Evolutionary conservation across 192 early-diverging fungal genomes (phyloP).

Genomic region (Allomyces macrogynus): DNA sequence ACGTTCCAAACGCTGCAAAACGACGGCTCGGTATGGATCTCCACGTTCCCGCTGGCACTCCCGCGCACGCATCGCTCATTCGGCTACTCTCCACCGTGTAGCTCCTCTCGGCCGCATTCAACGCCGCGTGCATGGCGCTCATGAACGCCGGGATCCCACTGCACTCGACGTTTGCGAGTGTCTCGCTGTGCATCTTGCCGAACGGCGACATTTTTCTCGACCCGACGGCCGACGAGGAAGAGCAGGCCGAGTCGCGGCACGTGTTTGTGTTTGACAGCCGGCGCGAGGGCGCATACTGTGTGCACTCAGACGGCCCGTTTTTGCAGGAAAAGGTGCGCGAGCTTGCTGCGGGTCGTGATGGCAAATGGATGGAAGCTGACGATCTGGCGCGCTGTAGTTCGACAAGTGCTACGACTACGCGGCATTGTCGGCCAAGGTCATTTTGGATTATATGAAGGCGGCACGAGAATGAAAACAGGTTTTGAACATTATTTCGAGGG

Average conservation of each 20-base stretch:
- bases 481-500: too few relatives aligned
- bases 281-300: constrained; percentile 7
- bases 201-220: constrained; percentile 48
- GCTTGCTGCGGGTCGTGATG: too few relatives aligned
- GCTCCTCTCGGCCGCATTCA: constrained; percentile 56
- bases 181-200: constrained; percentile 43
- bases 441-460: too few relatives aligned
- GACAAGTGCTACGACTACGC: too few relatives aligned
- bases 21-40: constrained; percentile 53
- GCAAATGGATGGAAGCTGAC: too few relatives aligned
- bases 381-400: too few relatives aligned
- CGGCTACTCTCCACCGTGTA: constrained; percentile 6
- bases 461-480: too few relatives aligned
- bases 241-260: constrained; percentile 50
- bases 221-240: constrained; percentile 48
- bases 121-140: constrained; percentile 64
- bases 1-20: constrained; percentile 63
- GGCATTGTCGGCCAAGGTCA: too few relatives aligned
- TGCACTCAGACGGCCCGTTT: too few relatives aligned
- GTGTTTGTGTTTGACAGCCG: constrained; percentile 62
- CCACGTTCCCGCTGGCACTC: neutral
- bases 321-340: too few relatives aligned
- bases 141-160: constrained; percentile 79
- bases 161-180: constrained; percentile 40
- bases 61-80: neutral